Evolutionary conservation across 192 early-diverging fungal genomes (phyloP).

Genomic region (Radiomyces spectabilis): DNA sequence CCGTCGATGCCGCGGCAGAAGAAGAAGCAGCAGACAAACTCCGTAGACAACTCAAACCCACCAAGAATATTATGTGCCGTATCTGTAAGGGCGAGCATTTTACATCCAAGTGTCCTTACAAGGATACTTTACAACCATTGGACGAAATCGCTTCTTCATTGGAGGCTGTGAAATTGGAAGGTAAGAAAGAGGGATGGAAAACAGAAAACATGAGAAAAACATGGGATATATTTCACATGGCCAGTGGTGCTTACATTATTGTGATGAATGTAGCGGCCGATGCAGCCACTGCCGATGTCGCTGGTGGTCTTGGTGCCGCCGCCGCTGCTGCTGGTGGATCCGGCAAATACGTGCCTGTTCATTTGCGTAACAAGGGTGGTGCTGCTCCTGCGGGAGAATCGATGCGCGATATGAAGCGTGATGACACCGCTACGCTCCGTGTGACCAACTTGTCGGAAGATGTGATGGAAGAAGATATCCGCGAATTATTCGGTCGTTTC

Average conservation of each 20-base stretch:
- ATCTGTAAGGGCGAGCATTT: conserved; percentile 96
- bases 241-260: too few relatives aligned
- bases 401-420: conserved; percentile 50
- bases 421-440: conserved; percentile 71
- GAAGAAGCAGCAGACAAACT: conserved; percentile 59
- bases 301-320: neutral
- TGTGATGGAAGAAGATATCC: conserved; percentile 80
- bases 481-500: conserved; percentile 82
- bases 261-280: neutral
- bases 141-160: conserved; percentile 52
- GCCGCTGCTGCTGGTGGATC: conserved; percentile 30
- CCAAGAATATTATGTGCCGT: conserved; percentile 88
- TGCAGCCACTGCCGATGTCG: neutral
- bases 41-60: conserved; percentile 46
- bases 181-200: too few relatives aligned
- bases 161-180: conserved; percentile 35
- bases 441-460: conserved; percentile 97
- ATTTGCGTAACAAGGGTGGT: conserved; percentile 62
- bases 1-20: conserved; percentile 36
- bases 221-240: too few relatives aligned
- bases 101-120: conserved; percentile 97
- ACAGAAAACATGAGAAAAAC: neutral
- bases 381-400: conserved; percentile 27
- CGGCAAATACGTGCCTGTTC: conserved; percentile 82
- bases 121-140: conserved; percentile 81